These are phyloP conservation scores for Tetratostichococcus sp. DNA, from an alignment of 139 green algal species.

Conservation along the genomic window DNA sequence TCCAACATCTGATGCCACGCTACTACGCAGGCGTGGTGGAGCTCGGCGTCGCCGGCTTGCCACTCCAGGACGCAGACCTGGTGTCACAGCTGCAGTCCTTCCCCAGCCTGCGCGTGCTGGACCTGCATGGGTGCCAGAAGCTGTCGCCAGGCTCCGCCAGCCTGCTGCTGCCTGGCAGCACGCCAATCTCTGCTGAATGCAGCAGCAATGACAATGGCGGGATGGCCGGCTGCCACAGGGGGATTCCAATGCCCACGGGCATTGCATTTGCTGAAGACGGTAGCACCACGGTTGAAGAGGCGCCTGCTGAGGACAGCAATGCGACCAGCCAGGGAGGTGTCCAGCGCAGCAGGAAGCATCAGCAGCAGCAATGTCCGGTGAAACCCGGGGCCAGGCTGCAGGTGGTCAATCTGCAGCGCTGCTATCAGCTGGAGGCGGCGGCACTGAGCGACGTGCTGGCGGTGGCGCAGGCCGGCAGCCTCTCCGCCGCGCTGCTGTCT, in stretches of 20 bases:
- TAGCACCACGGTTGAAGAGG: too few species aligned
- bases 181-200: too few species aligned
- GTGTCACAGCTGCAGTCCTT: conserved; percentile 7
- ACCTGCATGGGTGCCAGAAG: conserved; percentile 53
- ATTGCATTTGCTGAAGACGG: too few species aligned
- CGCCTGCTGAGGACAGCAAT: too few species aligned
- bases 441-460: conserved; percentile 37
- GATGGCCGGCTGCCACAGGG: too few species aligned
- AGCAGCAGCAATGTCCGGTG: too few species aligned
- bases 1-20: background rate
- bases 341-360: background rate
- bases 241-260: too few species aligned
- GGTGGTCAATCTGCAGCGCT: conserved; percentile 54
- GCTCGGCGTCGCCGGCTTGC: conserved; percentile 35
- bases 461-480: conserved; percentile 20
- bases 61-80: conserved; percentile 46
- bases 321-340: background rate
- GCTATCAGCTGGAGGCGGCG: conserved; percentile 51
- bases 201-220: too few species aligned
- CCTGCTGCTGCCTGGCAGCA: background rate
- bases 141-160: conserved; percentile 18
- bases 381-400: conserved; percentile 11
- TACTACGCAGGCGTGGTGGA: conserved; percentile 21
- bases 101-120: conserved; percentile 26
- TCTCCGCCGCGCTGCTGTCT: conserved; percentile 3